These are phyloP conservation scores for Mallotus repandus DNA, from an alignment of 441 rosid genomes.

Conservation along the genomic window DNA sequence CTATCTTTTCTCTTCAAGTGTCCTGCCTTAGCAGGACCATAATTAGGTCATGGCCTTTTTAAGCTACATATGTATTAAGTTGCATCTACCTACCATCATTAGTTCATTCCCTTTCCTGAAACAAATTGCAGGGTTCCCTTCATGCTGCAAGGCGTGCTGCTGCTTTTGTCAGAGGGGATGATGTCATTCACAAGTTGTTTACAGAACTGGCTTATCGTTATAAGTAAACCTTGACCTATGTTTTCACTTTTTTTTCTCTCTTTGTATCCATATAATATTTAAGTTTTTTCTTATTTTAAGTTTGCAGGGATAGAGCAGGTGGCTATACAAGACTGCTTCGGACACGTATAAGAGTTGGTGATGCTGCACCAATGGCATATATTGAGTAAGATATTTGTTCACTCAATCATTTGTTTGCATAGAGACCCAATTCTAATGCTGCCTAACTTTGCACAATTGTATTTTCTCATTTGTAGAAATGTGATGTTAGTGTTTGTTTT, in stretches of 20 bases:
- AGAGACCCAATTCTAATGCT: background rate
- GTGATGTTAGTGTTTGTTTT: background rate
- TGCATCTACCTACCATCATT: background rate
- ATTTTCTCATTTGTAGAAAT: background rate
- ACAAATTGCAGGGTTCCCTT: conserved; percentile 62
- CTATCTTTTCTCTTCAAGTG: background rate
- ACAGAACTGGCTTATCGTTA: conserved; percentile 86
- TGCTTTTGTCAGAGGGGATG: conserved; percentile 94
- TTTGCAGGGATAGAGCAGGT: conserved; percentile 81
- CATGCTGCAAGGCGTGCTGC: conserved; percentile 80
- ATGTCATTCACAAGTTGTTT: conserved; percentile 84
- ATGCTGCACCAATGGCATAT: conserved; percentile 95
- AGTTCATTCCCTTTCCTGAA: conserved; percentile 8
- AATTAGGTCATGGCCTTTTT: background rate
- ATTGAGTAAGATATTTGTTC: conserved; percentile 58
- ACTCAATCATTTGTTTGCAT: background rate
- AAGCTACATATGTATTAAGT: background rate
- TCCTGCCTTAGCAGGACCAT: background rate
- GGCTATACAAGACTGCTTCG: conserved; percentile 89
- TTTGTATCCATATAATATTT: background rate
- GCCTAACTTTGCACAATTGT: background rate
- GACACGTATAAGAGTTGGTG: conserved; percentile 87
- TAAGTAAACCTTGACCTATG: conserved; percentile 44
- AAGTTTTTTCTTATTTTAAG: conserved; percentile 12
- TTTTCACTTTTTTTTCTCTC: background rate